Percentiles rank a stretch among this genome's conserved stretches.
Evolutionary conservation across 176 grass and related monocot genomes (phyloP).

Genomic region (Zea luxurians): DNA sequence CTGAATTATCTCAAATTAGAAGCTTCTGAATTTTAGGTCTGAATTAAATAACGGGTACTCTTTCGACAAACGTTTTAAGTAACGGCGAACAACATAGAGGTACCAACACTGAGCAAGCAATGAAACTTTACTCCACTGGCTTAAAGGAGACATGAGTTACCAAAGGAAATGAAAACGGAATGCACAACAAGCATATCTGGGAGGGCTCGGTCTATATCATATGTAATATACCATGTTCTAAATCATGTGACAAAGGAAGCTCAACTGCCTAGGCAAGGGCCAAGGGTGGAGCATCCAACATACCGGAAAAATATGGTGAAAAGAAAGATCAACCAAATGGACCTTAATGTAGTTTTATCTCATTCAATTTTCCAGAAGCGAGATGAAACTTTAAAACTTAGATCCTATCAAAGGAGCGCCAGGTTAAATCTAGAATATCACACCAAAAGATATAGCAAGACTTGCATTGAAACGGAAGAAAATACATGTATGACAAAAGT

Average conservation of each 20-base stretch:
- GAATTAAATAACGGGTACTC: neutral
- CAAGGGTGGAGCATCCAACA: slow-evolving; percentile 15
- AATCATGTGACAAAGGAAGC: slow-evolving; percentile 11
- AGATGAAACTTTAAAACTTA: neutral
- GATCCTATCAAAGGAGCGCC: no score
- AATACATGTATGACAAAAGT: neutral
- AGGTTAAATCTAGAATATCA: no score
- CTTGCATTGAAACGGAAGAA: slow-evolving; percentile 7
- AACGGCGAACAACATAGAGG: neutral
- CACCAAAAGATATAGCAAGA: slow-evolving; percentile 4
- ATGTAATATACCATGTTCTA: neutral
- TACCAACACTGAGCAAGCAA: neutral
- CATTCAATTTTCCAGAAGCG: neutral
- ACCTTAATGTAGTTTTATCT: neutral
- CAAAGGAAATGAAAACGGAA: neutral
- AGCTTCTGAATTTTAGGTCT: neutral
- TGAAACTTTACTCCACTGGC: neutral
- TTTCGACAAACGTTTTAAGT: slow-evolving; percentile 3
- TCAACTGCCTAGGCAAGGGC: slow-evolving; percentile 18
- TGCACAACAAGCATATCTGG: neutral
- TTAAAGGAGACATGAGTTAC: neutral
- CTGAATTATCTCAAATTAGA: slow-evolving; percentile 17
- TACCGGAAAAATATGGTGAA: neutral
- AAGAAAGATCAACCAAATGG: slow-evolving; percentile 9
- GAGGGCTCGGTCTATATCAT: neutral